Evolutionary conservation across 1,284 basidiomycete species (phyloP), one percentile per base, ranked within the genome.

Genomic region (Malassezia slooffiae): DNA sequence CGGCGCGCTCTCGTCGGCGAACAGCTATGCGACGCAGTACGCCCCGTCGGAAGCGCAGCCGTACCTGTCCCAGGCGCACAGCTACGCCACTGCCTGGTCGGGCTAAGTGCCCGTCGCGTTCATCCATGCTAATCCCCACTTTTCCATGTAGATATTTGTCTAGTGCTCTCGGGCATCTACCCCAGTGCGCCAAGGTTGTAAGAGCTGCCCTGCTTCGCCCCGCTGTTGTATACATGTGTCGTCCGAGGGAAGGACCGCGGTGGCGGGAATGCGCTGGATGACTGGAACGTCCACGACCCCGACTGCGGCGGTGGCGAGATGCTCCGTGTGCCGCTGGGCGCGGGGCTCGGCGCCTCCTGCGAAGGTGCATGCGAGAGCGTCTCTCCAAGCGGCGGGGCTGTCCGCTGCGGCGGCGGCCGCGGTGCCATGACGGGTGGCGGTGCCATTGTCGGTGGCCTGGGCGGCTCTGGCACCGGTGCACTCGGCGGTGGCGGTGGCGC

Each of bases 221-320:
- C 46, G 20, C 46, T 48, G 3, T 40, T 34, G 37, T 48, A 48
- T 38, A 24, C 32, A 34, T 48, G 46, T 16, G 36, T 27, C 17
- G 41, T 48, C 7, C 46, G 40, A 6, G 46, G 46, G 32, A 48
- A 48, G 5, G 46, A 48, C 16, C 46, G 19, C 3, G 46, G 46
- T 3, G 46, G 46, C 15, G 46, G 46, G 15, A 48, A 38, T 13
- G 41, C 28, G 3, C 24, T 12, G 1, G 46, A 48, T 8, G 22
- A 24, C 9, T 38, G 41, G 23, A 43, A 48, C n/a, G 40, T 48
- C 40, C 46, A 43, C n/a, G 41, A 21, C 2, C 46, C 46, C 9
- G 40, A 42, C 31, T 41, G 20, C 20, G 45, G 24, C 9, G 45
- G 45, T 6, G 45, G 45, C 11, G 45, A 47, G 30, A n/a, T n/a